Evolutionary conservation across 257 asterid genomes (phyloP).

Genomic region (Thymus quinquecostatus): DNA sequence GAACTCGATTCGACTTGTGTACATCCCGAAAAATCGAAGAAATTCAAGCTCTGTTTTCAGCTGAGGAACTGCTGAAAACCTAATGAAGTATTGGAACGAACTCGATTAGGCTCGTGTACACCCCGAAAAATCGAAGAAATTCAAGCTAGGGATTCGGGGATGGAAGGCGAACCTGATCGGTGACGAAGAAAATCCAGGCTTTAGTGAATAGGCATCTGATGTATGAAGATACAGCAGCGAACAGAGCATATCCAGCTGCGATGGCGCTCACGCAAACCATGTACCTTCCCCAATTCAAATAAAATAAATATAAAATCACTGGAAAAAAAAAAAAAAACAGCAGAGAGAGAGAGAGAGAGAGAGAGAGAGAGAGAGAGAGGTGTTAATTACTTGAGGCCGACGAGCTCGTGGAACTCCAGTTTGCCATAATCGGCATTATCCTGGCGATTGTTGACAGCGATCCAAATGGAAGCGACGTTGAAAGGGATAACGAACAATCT

Average conservation of each 20-base stretch:
- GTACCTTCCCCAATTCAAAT: slow-evolving; percentile 49
- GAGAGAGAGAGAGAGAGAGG: background rate
- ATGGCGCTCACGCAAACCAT: slow-evolving; percentile 69
- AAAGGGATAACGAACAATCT: slow-evolving; percentile 71
- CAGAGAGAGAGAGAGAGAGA: no score
- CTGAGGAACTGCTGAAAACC: no score
- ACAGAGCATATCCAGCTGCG: slow-evolving; percentile 70
- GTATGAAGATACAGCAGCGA: slow-evolving; percentile 69
- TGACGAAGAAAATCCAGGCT: slow-evolving; percentile 79
- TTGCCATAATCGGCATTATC: slow-evolving; percentile 61
- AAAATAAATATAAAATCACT: no score
- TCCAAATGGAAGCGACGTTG: slow-evolving; percentile 72
- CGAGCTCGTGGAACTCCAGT: slow-evolving; percentile 57
- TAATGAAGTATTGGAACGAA: background rate
- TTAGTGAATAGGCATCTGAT: slow-evolving; percentile 53
- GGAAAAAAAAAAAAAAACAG: no score
- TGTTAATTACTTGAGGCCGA: slow-evolving; percentile 61
- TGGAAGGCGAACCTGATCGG: slow-evolving; percentile 71
- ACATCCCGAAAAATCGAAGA: background rate
- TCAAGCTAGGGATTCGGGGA: background rate
- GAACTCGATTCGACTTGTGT: background rate
- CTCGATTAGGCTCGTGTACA: background rate
- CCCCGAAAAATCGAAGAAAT: background rate
- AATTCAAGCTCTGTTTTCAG: no score
- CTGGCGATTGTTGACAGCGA: slow-evolving; percentile 52